These are phyloP conservation scores for Penicillium bialowiezense DNA, from an alignment of 495 filamentous ascomycete genomes.

Conservation along the genomic window DNA sequence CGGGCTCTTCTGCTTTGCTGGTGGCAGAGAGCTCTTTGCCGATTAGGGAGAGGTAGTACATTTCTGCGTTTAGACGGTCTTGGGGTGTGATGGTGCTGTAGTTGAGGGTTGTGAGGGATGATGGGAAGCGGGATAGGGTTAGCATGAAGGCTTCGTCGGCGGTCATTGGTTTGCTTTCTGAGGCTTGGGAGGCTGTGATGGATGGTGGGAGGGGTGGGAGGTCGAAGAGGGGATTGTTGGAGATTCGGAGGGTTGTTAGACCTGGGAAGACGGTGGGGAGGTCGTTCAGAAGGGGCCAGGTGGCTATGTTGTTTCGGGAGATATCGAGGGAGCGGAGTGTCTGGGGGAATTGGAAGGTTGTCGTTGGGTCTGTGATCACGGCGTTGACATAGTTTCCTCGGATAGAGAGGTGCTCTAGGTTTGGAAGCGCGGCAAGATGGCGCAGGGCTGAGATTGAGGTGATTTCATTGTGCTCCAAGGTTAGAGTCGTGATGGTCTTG, in stretches of 20 bases:
- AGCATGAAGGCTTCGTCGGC: conserved; percentile 84
- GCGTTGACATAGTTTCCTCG: conserved; percentile 43
- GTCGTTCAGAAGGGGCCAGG: conserved; percentile 68
- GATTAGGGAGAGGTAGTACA: conserved; percentile 85
- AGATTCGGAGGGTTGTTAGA: conserved; percentile 64
- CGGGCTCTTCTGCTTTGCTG: conserved; percentile 49
- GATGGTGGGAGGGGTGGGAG: conserved; percentile 43
- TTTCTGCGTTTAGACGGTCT: conserved; percentile 82
- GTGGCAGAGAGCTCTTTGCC: conserved; percentile 66
- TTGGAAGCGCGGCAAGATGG: conserved; percentile 53
- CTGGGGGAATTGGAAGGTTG: conserved; percentile 37
- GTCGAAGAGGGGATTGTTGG: conserved; percentile 79
- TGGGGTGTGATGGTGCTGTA: conserved; percentile 67
- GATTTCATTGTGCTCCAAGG: conserved; percentile 75
- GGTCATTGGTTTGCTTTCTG: conserved; percentile 39
- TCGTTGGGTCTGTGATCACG: conserved; percentile 14
- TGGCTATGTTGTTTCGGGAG: conserved; percentile 71
- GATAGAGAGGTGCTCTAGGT: conserved; percentile 52
- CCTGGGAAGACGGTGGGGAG: conserved; percentile 65
- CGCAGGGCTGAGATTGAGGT: conserved; percentile 55
- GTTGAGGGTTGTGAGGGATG: conserved; percentile 67
- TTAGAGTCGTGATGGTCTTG: conserved; percentile 53
- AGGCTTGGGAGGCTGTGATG: conserved; percentile 25
- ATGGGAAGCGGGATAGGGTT: conserved; percentile 68
- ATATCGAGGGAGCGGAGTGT: conserved; percentile 66